Percentiles rank a stretch among this genome's conserved stretches.
phyloP scores from a whole-genome alignment of 2,329 filamentous ascomycete species.

The Arthrinium puccinioides region DNA sequence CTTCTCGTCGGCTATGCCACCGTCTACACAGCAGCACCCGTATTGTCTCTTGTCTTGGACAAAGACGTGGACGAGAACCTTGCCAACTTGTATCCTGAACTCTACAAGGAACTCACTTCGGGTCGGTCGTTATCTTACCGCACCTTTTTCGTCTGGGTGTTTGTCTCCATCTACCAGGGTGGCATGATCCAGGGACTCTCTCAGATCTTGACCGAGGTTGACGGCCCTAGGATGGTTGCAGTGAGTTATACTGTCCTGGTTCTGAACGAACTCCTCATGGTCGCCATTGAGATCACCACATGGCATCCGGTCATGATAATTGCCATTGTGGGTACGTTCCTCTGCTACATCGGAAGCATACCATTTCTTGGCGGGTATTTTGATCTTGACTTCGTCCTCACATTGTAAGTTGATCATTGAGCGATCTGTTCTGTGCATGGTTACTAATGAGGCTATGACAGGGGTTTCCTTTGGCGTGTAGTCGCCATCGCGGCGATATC shows the following conservation, averaged over 20 bases:
- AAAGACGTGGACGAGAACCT: slow-evolving; percentile 91
- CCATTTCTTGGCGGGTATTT: slow-evolving; percentile 89
- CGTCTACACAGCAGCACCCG: slow-evolving; percentile 87
- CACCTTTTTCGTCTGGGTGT: slow-evolving; percentile 95
- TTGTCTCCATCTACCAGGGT: slow-evolving; percentile 92
- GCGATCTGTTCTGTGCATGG: neutral
- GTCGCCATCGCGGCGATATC: slow-evolving; percentile 72
- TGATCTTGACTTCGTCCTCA: slow-evolving; percentile 73
- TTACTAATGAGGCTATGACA: slow-evolving; percentile 22
- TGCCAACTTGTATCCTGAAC: slow-evolving; percentile 89
- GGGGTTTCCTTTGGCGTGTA: slow-evolving; percentile 86
- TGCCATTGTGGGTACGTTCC: slow-evolving; percentile 72
- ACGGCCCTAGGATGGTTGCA: slow-evolving; percentile 70
- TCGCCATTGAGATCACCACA: slow-evolving; percentile 90
- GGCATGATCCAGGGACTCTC: slow-evolving; percentile 91
- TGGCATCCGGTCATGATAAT: slow-evolving; percentile 94
- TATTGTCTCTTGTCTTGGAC: slow-evolving; percentile 89
- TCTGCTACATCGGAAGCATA: slow-evolving; percentile 73
- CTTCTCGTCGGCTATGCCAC: slow-evolving; percentile 94
- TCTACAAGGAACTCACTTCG: slow-evolving; percentile 94
- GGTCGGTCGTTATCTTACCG: slow-evolving; percentile 83
- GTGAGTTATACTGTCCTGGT: slow-evolving; percentile 90
- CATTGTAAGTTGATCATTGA: slow-evolving; percentile 39
- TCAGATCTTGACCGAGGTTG: slow-evolving; percentile 76
- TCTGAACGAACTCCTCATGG: slow-evolving; percentile 94